A percentile compares a stretch with the other conserved stretches of the same genome.
phyloP scores from a whole-genome alignment of 495 filamentous ascomycete genomes.

The Podospora comata region DNA sequence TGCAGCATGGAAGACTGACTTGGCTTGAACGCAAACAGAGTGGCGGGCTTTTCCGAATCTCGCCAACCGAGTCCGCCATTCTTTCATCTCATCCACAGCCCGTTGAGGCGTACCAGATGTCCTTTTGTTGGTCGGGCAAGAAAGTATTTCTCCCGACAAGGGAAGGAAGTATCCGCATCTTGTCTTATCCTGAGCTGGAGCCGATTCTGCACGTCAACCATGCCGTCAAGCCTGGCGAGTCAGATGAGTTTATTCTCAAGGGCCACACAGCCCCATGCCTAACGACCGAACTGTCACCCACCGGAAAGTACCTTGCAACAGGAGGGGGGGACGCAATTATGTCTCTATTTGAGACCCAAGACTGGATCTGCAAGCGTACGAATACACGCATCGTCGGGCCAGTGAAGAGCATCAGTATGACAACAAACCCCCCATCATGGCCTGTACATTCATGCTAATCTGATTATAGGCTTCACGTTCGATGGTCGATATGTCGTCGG shows the following conservation, averaged over 20 bases:
- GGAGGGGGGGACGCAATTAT: conserved; percentile 88
- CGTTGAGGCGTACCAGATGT: conserved; percentile 75
- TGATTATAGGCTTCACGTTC: conserved; percentile 64
- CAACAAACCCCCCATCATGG: neutral
- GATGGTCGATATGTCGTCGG: conserved; percentile 86
- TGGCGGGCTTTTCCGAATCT: conserved; percentile 66
- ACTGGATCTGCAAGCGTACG: conserved; percentile 86
- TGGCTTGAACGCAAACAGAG: conserved; percentile 44
- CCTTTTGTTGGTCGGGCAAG: conserved; percentile 72
- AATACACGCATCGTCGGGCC: conserved; percentile 72
- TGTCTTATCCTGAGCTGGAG: conserved; percentile 64
- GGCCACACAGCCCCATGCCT: conserved; percentile 80
- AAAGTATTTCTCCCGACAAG: conserved; percentile 78
- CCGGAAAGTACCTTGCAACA: conserved; percentile 75
- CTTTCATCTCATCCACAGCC: conserved; percentile 64
- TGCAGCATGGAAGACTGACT: neutral
- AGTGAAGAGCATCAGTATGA: conserved; percentile 70
- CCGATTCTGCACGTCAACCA: conserved; percentile 44
- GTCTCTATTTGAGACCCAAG: conserved; percentile 84
- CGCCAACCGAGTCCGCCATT: conserved; percentile 48
- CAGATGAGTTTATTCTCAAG: conserved; percentile 60
- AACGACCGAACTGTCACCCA: conserved; percentile 67
- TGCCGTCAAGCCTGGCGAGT: conserved; percentile 34
- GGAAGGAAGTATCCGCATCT: conserved; percentile 76
- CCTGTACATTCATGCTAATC: conserved; percentile 20